Base-by-base conservation (phyloP, 1,284 basidiomycete species). In the Ganoderma meredithae region DNA sequence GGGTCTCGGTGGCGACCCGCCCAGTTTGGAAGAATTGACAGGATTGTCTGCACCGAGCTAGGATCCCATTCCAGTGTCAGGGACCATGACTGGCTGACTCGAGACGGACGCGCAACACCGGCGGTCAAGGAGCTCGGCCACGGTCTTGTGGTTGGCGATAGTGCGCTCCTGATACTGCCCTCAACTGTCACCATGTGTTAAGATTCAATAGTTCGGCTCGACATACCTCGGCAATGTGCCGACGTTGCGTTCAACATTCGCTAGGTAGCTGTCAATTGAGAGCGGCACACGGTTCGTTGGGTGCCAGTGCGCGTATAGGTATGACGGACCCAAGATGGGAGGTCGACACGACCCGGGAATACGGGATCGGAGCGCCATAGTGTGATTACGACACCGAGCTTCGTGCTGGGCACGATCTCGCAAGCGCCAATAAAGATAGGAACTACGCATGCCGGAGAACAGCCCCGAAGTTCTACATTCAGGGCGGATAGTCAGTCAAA, bases 141-240 rank as follows among this genome's bases (percentile, higher is more conserved):
- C 44, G 19, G 49, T 58, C 55, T n/a, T 56, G 25, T 31, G 49
- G 43, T 19, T 31, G 41, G 60, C 33, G 60, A 43, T 58, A 58
- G 22, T 60, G 36, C 62, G 43, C 47, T 41, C 40, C 27, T 39
- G 47, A 17, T 27, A 49, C 31, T 31, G 44, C 39, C 61, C 44
- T 62, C 47, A 62, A 40, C 49, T 52, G n/a, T 41, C 62, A 63
- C 25, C 49, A 25, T 63, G 52, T 40, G 49, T n/a, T 53, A 52
- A 63, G 15, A 41, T 60, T 60, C 13, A 4, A 60, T 25, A 60
- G 58, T 15, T 60, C 36, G 15, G 9, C n/a, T 40, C 39, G 58
- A 39, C 58, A 25, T 43, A 60, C 58, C 39, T 60, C n/a, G 58
- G 27, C 8, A 60, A 13, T 15, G 55, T 19, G 31, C 10, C 19